Evolutionary conservation across 164 flowering plant species (phyloP).

Genomic region (Stephania yunnanensis): DNA sequence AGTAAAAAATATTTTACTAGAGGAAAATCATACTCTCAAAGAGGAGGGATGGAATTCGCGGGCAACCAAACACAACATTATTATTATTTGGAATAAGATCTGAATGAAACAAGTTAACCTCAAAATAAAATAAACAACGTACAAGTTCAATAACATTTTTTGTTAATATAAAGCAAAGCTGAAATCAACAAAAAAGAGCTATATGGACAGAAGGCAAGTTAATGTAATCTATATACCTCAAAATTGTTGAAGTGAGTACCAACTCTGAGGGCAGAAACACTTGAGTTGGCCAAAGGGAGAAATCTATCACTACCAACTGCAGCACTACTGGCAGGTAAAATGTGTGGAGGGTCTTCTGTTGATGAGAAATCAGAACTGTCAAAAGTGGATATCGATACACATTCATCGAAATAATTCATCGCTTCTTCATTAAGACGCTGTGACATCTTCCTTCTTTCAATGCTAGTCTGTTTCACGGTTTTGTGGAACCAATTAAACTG

Average conservation of each 20-base stretch:
- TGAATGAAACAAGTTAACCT: too few species aligned
- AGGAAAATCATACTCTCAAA: too few species aligned
- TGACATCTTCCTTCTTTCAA: slow-evolving; percentile 70
- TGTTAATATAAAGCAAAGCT: background rate
- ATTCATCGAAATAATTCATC: slow-evolving; percentile 86
- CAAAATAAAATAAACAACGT: too few species aligned
- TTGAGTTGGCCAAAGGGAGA: slow-evolving; percentile 25
- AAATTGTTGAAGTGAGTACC: slow-evolving; percentile 16
- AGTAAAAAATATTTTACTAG: too few species aligned
- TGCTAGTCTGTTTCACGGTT: slow-evolving; percentile 50
- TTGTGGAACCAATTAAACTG: background rate
- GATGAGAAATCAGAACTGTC: slow-evolving; percentile 88
- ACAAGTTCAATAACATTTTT: too few species aligned
- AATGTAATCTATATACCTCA: slow-evolving; percentile 35
- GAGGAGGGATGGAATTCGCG: too few species aligned
- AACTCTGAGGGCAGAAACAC: slow-evolving; percentile 16
- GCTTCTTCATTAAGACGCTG: slow-evolving; percentile 72
- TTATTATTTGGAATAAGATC: too few species aligned
- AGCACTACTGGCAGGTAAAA: slow-evolving; percentile 18
- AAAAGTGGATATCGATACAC: slow-evolving; percentile 86
- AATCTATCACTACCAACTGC: slow-evolving; percentile 14
- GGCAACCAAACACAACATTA: too few species aligned
- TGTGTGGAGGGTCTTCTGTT: slow-evolving; percentile 50
- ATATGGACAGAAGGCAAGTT: background rate
- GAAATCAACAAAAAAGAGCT: background rate